phyloP scores from a whole-genome alignment of 2,329 filamentous ascomycete genomes.

The Cladorrhinum sp. region DNA sequence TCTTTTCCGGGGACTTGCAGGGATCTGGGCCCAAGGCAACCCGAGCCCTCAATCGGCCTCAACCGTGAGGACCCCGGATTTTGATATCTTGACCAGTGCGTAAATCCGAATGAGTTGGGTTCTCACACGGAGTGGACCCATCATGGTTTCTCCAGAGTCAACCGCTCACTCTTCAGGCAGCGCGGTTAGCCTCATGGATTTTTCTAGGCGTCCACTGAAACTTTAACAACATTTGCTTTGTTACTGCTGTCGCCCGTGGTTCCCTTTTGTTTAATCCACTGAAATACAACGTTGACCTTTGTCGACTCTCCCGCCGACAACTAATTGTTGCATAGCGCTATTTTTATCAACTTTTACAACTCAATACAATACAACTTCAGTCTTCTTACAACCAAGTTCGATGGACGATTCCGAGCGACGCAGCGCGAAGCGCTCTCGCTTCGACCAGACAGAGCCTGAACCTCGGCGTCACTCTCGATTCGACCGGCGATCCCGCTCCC shows the following conservation, averaged over 20 bases:
- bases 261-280: background rate
- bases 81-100: background rate
- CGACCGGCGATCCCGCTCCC: conserved; percentile 87
- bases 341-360: background rate
- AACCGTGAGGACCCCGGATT: background rate
- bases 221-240: background rate
- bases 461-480: conserved; percentile 75
- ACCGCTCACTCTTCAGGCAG: background rate
- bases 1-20: background rate
- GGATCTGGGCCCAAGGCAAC: background rate
- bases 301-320: background rate
- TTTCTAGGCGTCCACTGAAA: background rate
- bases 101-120: background rate
- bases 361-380: background rate
- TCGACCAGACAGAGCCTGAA: conserved; percentile 87
- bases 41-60: background rate
- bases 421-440: conserved; percentile 79
- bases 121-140: background rate
- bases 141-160: background rate
- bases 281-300: background rate
- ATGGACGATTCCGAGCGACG: conserved; percentile 80
- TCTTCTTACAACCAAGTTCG: background rate
- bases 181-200: conserved; percentile 1
- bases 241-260: background rate
- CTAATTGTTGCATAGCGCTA: background rate